Evolutionary conservation across 108 stramenopile genomes (phyloP).

Genomic region (Skeletonema costatum): DNA sequence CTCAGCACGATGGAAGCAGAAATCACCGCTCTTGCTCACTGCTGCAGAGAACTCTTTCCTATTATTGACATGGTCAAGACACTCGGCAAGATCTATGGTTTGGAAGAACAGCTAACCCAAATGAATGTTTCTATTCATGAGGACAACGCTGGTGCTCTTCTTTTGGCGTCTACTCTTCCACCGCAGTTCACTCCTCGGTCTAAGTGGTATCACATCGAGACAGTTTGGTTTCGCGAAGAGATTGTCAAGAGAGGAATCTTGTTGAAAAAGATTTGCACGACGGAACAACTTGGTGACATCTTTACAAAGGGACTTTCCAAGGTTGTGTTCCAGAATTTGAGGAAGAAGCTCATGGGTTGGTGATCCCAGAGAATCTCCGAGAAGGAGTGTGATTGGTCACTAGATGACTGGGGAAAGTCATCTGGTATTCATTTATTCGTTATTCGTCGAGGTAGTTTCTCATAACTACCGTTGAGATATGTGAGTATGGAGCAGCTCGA

Average conservation of each 20-base stretch:
- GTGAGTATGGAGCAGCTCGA: no score
- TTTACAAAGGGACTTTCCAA: constrained; percentile 40
- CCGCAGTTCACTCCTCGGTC: constrained; percentile 34
- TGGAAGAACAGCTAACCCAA: neutral
- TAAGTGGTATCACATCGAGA: constrained; percentile 44
- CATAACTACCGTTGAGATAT: no score
- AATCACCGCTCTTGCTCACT: constrained; percentile 46
- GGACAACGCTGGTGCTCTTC: constrained; percentile 54
- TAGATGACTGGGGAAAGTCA: no score
- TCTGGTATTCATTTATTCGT: no score
- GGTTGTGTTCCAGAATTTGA: neutral
- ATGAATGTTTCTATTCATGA: constrained; percentile 37
- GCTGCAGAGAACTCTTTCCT: constrained; percentile 28
- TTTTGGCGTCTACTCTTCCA: constrained; percentile 16
- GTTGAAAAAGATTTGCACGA: constrained; percentile 18
- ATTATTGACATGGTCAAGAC: constrained; percentile 19
- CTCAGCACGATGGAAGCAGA: constrained; percentile 55
- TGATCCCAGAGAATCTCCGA: no score
- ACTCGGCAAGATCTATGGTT: neutral
- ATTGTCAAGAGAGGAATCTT: constrained; percentile 2
- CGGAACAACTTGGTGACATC: constrained; percentile 32
- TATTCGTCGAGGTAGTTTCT: no score
- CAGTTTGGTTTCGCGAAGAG: constrained; percentile 39
- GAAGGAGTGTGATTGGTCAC: no score
- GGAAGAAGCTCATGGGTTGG: constrained; percentile 22